phyloP scores from a whole-genome alignment of 1,284 basidiomycete genomes.

The Ceratobasidium sp. region DNA sequence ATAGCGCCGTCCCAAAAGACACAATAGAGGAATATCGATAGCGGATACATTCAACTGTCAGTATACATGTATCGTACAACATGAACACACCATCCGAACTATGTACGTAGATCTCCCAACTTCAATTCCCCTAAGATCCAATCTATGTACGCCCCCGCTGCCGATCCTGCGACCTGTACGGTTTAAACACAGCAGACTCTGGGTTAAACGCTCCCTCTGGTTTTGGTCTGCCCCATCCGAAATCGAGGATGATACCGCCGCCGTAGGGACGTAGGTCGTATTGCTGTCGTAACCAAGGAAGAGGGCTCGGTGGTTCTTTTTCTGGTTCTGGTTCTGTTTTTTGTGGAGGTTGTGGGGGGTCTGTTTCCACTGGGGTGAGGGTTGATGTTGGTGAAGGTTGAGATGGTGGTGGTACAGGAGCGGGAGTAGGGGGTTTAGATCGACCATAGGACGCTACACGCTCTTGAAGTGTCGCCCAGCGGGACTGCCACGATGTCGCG shows the following conservation, averaged over 20 bases:
- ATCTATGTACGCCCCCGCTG: background rate
- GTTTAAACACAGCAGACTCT: background rate
- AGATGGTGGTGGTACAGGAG: background rate
- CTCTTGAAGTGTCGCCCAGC: conserved; percentile 23
- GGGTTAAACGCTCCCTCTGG: background rate
- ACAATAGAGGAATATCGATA: too few relatives aligned
- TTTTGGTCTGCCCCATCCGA: conserved; percentile 58
- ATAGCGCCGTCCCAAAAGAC: too few relatives aligned
- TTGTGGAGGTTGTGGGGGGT: too few relatives aligned
- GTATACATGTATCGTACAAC: conserved; percentile 1
- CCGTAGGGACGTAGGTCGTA: conserved; percentile 80
- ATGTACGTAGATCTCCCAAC: too few relatives aligned
- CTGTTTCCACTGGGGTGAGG: background rate
- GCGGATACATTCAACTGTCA: background rate
- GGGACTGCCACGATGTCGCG: conserved; percentile 11
- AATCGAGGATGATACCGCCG: conserved; percentile 75
- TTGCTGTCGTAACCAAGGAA: conserved; percentile 56
- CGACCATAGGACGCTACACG: conserved; percentile 25
- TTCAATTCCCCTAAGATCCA: too few relatives aligned
- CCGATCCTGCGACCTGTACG: background rate
- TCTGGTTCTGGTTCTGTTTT: too few relatives aligned
- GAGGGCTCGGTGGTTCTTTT: background rate
- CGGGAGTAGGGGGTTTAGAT: background rate
- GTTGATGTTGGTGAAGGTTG: background rate
- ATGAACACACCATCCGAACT: background rate